Conservation (phyloP, 2,329 filamentous ascomycete species). For the Ophiosphaerella herpotricha region DNA sequence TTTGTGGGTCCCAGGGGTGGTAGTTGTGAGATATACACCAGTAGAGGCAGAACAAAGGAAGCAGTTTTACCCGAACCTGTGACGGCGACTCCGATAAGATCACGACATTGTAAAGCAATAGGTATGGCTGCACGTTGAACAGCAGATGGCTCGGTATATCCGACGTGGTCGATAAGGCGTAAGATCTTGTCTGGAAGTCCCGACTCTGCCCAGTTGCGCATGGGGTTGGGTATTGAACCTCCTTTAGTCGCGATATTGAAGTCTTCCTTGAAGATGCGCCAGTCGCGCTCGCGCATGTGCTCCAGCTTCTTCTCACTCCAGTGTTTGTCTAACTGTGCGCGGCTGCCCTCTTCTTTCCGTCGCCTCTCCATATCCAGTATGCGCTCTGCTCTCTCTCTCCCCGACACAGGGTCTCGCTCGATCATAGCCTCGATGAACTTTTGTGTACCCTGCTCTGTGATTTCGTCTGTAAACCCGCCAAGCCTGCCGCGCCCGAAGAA, state of each 20-base stretch:
- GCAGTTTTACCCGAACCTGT: conserved; percentile 99
- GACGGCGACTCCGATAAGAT: conserved; percentile 97
- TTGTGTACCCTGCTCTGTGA: conserved; percentile 55
- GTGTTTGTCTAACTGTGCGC: conserved; percentile 83
- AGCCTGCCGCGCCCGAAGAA: conserved; percentile 72
- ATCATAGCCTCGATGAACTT: conserved; percentile 71
- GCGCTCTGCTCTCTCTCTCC: conserved; percentile 74
- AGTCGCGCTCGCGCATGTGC: conserved; percentile 96
- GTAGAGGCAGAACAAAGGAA: conserved; percentile 85
- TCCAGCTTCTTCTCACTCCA: conserved; percentile 93
- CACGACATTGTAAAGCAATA: conserved; percentile 87
- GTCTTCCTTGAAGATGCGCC: conserved; percentile 99
- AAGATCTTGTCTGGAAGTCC: conserved; percentile 76
- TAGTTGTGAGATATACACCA: conserved; percentile 92
- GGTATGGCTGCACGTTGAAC: conserved; percentile 95
- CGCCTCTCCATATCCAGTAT: conserved; percentile 84
- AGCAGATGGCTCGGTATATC: conserved; percentile 88
- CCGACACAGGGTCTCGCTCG: conserved; percentile 75
- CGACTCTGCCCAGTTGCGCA: conserved; percentile 93
- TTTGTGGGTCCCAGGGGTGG: conserved; percentile 82
- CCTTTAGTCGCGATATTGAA: conserved; percentile 97
- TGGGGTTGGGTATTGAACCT: conserved; percentile 88
- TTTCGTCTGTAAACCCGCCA: conserved; percentile 68
- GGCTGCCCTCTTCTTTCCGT: conserved; percentile 71
- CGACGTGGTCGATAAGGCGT: conserved; percentile 80